A percentile compares a stretch with the other conserved stretches of the same genome.
phyloP scores from a whole-genome alignment of 805 yeast genomes.

The Nakazawaea molendinolei region DNA sequence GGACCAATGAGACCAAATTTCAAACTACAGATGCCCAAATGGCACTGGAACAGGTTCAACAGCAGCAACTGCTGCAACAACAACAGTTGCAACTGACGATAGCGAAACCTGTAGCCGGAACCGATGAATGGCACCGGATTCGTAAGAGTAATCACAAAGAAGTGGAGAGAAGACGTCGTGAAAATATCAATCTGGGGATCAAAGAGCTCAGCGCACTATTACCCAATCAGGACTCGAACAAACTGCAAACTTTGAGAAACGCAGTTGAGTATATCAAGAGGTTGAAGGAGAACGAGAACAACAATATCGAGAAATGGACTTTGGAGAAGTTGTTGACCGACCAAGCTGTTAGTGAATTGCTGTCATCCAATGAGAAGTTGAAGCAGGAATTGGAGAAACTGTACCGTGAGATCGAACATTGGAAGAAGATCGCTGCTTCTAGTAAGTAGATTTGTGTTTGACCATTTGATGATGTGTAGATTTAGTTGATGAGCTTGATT shows the following conservation, averaged over 20 bases:
- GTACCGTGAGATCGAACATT: constrained; percentile 83
- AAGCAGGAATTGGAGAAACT: constrained; percentile 86
- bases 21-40: too few species aligned
- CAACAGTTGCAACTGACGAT: constrained; percentile 16
- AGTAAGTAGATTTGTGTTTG: too few species aligned
- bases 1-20: too few species aligned
- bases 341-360: constrained; percentile 82
- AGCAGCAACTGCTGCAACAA: constrained; percentile 2
- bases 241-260: constrained; percentile 80
- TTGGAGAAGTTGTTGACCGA: constrained; percentile 87
- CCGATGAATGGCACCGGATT: constrained; percentile 76
- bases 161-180: constrained; percentile 90
- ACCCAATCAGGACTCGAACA: constrained; percentile 81
- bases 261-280: constrained; percentile 89
- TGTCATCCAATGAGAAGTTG: constrained; percentile 79
- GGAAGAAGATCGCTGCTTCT: constrained; percentile 42
- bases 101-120: constrained; percentile 59
- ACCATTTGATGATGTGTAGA: too few species aligned
- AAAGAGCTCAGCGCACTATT: constrained; percentile 69
- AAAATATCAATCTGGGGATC: constrained; percentile 82
- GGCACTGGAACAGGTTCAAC: constrained; percentile 6
- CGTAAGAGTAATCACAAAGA: constrained; percentile 92
- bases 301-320: constrained; percentile 91
- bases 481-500: too few species aligned
- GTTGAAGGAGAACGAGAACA: constrained; percentile 83